Base-by-base conservation (phyloP, 176 grass and related monocot genomes). In the Rhynchospora breviuscula region DNA sequence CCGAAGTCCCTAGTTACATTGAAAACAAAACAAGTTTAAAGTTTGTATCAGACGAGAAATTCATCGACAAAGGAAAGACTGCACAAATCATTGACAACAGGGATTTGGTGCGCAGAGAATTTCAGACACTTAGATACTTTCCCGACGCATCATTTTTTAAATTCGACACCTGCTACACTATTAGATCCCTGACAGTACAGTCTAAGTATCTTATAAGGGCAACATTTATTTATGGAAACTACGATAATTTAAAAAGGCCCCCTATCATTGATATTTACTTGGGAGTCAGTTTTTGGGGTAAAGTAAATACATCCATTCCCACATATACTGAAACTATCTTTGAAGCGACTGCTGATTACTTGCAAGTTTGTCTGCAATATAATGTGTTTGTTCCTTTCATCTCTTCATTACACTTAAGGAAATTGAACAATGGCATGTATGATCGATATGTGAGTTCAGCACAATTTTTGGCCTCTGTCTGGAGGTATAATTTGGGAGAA, bases 31-130 rank as follows among this genome's bases (percentile, higher is more conserved):
- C 85, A 33, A 83, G 4, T 11, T 49, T 93, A 31, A 5, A 45
- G 19, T 93, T 86, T 86, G 88, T 88, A 59, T 88, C 91, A 7
- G 91, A 93, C 59, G 78, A 78, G 21, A 68, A 70, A 71, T 90
- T 84, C 13, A 29, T 88, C 35, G 81, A 29, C n/a, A 43, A 80
- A 18, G 86, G 91, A 74, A 75, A 70, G 72, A 89, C 87, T 9
- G 70, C 0, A 25, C 35, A 87, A 25, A 89, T 92, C 15, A 82
- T 87, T 79, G 59, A 63, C 51, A 79, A 45, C 7, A 40, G 35
- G 35, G 35, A 29, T 29, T 29, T 5, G 4, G 3, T 40, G 35
- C 35, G 35, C 35, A 10, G 15, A 17, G 54, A 83, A 62, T 44
- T 79, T 63, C 58, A 21, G 10, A 67, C 64, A 12, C 26, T 83